Conservation (phyloP, 2,329 filamentous ascomycete genomes). For the Macrophomina tecta region DNA sequence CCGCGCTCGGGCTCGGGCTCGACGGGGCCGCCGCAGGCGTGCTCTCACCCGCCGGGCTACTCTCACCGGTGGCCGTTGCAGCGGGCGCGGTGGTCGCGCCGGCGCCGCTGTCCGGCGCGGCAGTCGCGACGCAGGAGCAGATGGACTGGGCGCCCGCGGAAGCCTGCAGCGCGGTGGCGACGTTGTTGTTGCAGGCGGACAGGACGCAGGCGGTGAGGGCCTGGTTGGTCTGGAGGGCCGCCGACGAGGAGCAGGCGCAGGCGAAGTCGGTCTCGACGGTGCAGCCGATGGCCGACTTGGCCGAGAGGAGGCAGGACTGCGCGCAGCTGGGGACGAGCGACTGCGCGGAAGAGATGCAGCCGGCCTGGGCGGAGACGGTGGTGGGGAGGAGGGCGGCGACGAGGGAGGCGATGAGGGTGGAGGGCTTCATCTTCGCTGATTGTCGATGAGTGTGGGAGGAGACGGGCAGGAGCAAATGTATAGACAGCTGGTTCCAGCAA, state of each 20-base stretch:
- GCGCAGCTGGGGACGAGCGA: conserved; percentile 21
- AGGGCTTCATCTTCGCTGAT: conserved; percentile 12
- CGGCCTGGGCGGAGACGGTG: conserved; percentile 21
- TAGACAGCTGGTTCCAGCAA: background rate
- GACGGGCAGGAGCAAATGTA: background rate
- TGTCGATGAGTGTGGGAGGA: background rate
- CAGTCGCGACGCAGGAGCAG: conserved; percentile 24
- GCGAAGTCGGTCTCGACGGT: conserved; percentile 25
- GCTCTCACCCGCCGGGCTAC: background rate
- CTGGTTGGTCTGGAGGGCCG: background rate
- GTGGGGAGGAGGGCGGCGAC: background rate
- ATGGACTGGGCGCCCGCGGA: conserved; percentile 17
- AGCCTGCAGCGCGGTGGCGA: conserved; percentile 17
- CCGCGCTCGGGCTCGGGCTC: background rate
- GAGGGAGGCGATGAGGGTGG: background rate
- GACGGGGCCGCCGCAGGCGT: background rate
- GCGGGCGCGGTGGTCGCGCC: background rate
- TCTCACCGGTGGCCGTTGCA: background rate
- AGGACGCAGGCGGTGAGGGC: conserved; percentile 21
- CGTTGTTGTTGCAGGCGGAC: conserved; percentile 15
- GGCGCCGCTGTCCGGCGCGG: background rate
- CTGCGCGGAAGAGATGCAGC: conserved; percentile 21
- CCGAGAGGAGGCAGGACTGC: conserved; percentile 23
- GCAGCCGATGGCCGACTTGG: conserved; percentile 22
- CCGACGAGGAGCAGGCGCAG: conserved; percentile 20